Base-by-base conservation (phyloP, 2,329 filamentous ascomycete genomes). In the Penicillium verrucosum region DNA sequence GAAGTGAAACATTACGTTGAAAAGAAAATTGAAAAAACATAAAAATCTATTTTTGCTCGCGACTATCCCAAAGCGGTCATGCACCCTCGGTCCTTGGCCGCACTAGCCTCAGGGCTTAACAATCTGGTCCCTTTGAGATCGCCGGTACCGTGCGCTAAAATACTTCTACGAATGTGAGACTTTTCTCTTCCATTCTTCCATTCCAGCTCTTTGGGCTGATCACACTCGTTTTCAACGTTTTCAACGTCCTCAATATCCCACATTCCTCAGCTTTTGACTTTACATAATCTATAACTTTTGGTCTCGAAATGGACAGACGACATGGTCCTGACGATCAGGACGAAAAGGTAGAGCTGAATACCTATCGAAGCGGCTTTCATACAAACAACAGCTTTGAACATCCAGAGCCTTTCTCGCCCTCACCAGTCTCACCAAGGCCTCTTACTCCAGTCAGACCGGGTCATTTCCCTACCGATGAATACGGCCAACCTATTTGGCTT, bases 301-400 rank as follows among this genome's bases (percentile, higher is more conserved):
- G 40, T 32, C 30, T 42, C 58, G 54, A 49, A 11, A 64, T 61
- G 60, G 60, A 54, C 34, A 54, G 55, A 44, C 54, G 46, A 37
- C 59, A 62, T 55, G 57, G 55, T 41, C 57, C 60, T 21, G 57
- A 65, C 5, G 64, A 67, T 30, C 56, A 64, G 12, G 68, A 69
- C 11, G 68, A 70, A 49, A 68, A 68, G 62, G 56, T 67, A 40
- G 68, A 68, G 43, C 58, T 70, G 36, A 57, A 62, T 37, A 60
- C 60, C 34, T 59, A 60, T 38, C 60, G 59, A 25, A 32, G 2
- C 30, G 52, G 41, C 25, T 57, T 59, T 37, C 60, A 62, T 40
- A 51, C 56, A 1, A 56, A 61, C 46, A 30, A 58, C 29, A 59
- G 48, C 53, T 64, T 65, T 49, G 65, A 68, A 36, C 36, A 52